Evolutionary conservation across 208 protist genomes (phyloP), one percentile per base, ranked within the genome.

Genomic region (Crithidia brevicula): DNA sequence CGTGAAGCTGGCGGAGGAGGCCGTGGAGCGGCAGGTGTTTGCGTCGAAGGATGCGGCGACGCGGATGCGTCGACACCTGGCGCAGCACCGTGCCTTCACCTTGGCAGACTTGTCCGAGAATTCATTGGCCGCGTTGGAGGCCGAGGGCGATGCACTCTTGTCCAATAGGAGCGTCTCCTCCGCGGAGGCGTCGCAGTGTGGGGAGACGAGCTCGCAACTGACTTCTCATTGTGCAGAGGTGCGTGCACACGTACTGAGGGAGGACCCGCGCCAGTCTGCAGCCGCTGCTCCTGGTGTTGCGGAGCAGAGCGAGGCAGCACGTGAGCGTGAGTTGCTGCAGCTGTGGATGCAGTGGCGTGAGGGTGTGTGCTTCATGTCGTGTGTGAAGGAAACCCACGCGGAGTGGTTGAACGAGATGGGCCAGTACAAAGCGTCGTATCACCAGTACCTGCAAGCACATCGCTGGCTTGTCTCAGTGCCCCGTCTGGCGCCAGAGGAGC

Each of bases 321-420:
- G 38, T 18, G 65, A 79, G 34, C 33, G 65, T 16, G 53, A 49
- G 30, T 36, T 76, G 68, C 23, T 73, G 58, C 36, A 23, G 50
- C 15, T 62, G 6, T 85, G 83, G 79, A 45, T 91, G 43, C 52
- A 64, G 31, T 91, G 88, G 85, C 85, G 88, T 7, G 83, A 90
- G 34, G 72, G 57, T 4, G 74, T 94, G 33, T 88, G 83, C 64
- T 61, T 94, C 22, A 72, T 94, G 30, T 73, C 85, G 5, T 76
- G 72, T 45, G 68, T 90, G 36, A 74, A 87, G 60, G 75, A 87
- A 53, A 59, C 72, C 30, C 82, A 94, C 62, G 88, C 77, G 11
- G 38, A 67, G 6, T 94, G 88, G 88, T 71, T 94, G 33, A 45
- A 71, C 42, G 67, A 51, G 23, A 46, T 71, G 38, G 56, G 56